Base-by-base conservation (phyloP, 225 moss, liverwort and hornwort species). In the Physcomitrium patens region DNA sequence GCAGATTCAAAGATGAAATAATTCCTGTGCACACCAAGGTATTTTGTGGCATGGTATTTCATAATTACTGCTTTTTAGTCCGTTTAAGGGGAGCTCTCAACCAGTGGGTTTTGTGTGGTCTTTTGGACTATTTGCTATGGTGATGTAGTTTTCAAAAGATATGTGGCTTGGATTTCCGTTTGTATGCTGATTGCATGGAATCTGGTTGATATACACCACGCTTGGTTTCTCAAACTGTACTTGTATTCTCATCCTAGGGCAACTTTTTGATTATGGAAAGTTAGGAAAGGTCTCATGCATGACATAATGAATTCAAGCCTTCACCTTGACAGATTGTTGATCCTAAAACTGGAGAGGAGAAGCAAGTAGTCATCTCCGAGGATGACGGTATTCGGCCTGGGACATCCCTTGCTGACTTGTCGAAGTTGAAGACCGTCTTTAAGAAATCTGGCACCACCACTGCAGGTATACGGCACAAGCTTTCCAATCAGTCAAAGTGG, bases 1-100 rank as follows among this genome's bases (percentile, higher is more conserved):
- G 96, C 53, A 80, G 91, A 71, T 96, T 91, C 69, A 87, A 83
- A 52, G 94, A 94, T 55, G 96, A 96, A 67, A 94, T 94, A 54
- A 84, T 96, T 26, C 92, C 96, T 9, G 86, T 96, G 27, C 77
- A 81, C 60, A 96, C 96, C 17, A 94, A 94, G 86, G 86, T 86
- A 62, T 56, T 68, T 63, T 48, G 15, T 72, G 71, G 70, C 55
- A 63, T 70, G 24, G 52, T 20, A 47, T 69, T 48, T 24, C 5
- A 18, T 19, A 11, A 20, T 41, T 67, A 26, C 42, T 12, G 42
- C 42, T 26, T 14, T 77, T 43, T 68, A 56, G 27, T 54, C 7
- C 14, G 23, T 44, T n/a, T 41, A 47, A 12, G 48, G 8, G 28
- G 64, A 57, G 12, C 10, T 10, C 17, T 62, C 61, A 44, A 16